Conservation (phyloP, 2,329 filamentous ascomycete genomes). For the Fonsecaea pedrosoi region DNA sequence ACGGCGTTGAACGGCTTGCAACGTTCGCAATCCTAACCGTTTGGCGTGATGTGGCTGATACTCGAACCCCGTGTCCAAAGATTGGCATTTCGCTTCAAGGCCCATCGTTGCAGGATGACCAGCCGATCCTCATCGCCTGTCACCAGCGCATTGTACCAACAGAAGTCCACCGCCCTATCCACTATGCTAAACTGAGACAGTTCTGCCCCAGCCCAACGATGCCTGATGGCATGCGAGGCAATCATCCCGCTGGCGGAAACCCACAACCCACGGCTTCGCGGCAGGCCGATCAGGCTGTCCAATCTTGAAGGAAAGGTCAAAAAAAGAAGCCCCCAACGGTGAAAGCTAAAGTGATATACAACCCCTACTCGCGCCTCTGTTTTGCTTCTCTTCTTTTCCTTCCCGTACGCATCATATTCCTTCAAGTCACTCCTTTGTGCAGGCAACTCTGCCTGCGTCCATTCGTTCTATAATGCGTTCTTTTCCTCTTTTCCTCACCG, state of each 20-base stretch:
- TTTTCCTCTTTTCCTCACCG: constrained; percentile 31
- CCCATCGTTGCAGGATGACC: constrained; percentile 5
- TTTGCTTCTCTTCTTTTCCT: constrained; percentile 4
- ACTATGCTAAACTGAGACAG: constrained; percentile 33
- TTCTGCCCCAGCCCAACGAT: constrained; percentile 15
- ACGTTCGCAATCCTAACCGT: not conserved
- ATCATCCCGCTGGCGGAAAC: constrained; percentile 14
- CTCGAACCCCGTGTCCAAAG: constrained; percentile 24
- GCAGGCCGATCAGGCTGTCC: constrained; percentile 26
- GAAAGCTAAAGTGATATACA: constrained; percentile 27
- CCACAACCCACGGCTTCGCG: constrained; percentile 14
- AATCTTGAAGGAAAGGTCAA: constrained; percentile 1
- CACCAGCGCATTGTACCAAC: constrained; percentile 3
- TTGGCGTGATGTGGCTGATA: constrained; percentile 18
- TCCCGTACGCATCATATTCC: constrained; percentile 22
- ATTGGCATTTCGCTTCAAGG: constrained; percentile 22
- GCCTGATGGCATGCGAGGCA: constrained; percentile 4
- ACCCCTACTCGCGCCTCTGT: constrained; percentile 4
- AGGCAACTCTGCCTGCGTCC: constrained; percentile 35
- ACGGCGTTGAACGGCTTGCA: not conserved
- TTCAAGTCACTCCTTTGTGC: constrained; percentile 35
- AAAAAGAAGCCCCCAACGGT: constrained; percentile 4
- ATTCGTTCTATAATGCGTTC: constrained; percentile 36
- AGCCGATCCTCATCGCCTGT: constrained; percentile 19
- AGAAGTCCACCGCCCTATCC: constrained; percentile 10